Evolutionary conservation across 345 rosid genomes (phyloP).

Genomic region (Salix koriyanagi): DNA sequence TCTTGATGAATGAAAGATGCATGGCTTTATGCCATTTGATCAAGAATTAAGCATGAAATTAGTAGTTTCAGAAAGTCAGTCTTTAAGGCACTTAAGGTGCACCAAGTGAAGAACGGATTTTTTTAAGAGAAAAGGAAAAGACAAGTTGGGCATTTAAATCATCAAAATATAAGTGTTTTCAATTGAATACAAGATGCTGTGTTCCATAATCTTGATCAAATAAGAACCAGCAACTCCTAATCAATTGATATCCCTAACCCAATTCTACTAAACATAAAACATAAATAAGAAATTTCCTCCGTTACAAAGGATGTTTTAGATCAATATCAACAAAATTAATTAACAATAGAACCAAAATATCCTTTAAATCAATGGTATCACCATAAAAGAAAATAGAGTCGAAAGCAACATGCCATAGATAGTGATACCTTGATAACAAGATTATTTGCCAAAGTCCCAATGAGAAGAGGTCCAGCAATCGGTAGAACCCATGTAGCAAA

Average conservation of each 20-base stretch:
- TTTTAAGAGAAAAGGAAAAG: neutral
- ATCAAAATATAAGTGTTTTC: neutral
- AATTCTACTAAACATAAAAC: no score
- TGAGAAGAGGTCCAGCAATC: constrained; percentile 89
- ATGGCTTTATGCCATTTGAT: neutral
- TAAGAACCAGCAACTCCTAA: neutral
- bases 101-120: neutral
- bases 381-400: no score
- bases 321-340: no score
- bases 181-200: neutral
- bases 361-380: no score
- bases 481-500: constrained; percentile 79
- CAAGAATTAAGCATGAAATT: neutral
- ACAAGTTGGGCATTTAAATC: neutral
- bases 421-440: constrained; percentile 72
- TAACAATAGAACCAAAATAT: no score
- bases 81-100: neutral
- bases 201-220: neutral
- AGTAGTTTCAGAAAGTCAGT: neutral
- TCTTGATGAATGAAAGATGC: neutral
- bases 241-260: no score
- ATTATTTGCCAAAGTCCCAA: constrained; percentile 86
- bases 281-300: no score
- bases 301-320: no score
- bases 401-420: neutral